Base-by-base conservation (phyloP, 441 rosid genomes). In the Pelargonium fulgidum region DNA sequence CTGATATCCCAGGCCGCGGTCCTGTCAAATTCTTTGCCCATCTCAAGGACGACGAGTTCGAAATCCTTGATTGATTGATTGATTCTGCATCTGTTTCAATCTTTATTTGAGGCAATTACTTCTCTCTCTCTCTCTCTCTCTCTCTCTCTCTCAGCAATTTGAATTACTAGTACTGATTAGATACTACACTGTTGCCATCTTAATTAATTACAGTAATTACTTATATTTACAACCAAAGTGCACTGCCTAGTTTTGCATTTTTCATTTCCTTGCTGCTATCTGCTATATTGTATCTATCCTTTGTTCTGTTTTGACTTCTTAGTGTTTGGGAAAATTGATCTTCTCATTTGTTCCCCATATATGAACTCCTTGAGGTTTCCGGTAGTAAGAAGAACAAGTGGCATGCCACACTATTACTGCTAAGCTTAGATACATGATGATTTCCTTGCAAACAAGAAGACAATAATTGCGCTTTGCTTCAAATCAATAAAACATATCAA, bases 1-100 rank as follows among this genome's bases (percentile, higher is more conserved):
- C 77, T 17, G 87, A 89, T 22, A 45, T 91, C n/a, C 86, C 83
- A 80, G 96, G 87, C 45, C 91, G 93, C 22, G 91, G 96, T 14
- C 76, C 87, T 65, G 96, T 93, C 56, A 93, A 93, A 80, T 88
- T 93, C 83, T 80, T 81, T 67, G 85, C 97, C 44, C 97, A 93
- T 85, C 92, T 93, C 72, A 92, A 78, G 78, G 96, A 90, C 65
- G 96, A 89, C 24, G 99, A 94, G 79, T 87, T 94, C 74, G 92
- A 91, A 17, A 54, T 54, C 22, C 17, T 54, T 8, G 59, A 52
- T 52, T 52, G 59, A 52, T 19, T 52, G 24, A 6, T 33, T 33
- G 7, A 4, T 33, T 33, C 39, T 33, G 5, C 39, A 4, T 33
- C 39, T 33, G 39, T 33, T 33, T 5, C 39, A 4, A 33, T 33